Conservation (phyloP, 2,329 filamentous ascomycete genomes). For the Clonostachys rhizophaga region DNA sequence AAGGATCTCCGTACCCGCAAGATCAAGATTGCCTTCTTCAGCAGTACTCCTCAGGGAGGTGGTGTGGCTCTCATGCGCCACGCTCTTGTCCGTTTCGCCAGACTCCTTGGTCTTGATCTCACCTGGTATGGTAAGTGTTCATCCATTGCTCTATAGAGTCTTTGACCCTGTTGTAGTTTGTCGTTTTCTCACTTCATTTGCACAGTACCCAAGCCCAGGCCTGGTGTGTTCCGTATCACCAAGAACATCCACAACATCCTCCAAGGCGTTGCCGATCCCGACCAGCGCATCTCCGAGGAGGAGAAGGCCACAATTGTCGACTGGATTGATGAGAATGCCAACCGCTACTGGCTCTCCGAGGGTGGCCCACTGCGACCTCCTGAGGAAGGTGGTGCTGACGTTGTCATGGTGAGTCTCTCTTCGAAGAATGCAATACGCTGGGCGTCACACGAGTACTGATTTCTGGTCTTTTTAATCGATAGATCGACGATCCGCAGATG, state of each 20-base stretch:
- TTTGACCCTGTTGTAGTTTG: background rate
- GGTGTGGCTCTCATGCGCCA: constrained; percentile 81
- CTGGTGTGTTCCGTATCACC: constrained; percentile 76
- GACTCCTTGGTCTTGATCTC: constrained; percentile 61
- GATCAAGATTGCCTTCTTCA: constrained; percentile 73
- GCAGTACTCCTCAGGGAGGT: constrained; percentile 75
- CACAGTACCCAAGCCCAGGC: constrained; percentile 70
- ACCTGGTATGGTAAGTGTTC: constrained; percentile 61
- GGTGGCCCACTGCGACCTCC: constrained; percentile 63
- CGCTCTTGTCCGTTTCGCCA: constrained; percentile 67
- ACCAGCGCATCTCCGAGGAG: constrained; percentile 58
- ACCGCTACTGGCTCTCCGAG: constrained; percentile 67
- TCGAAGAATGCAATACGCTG: background rate
- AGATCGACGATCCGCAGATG: constrained; percentile 84
- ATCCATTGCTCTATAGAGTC: background rate
- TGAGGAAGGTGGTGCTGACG: constrained; percentile 67
- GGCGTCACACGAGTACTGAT: background rate
- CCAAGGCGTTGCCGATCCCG: constrained; percentile 67
- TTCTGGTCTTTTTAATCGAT: constrained; percentile 49
- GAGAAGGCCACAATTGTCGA: constrained; percentile 59
- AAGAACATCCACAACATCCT: constrained; percentile 89
- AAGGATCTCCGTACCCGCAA: constrained; percentile 58
- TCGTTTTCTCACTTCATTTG: background rate
- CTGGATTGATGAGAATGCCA: constrained; percentile 71
- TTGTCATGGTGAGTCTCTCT: constrained; percentile 53